phyloP scores from a whole-genome alignment of 2,329 filamentous ascomycete species.

The Ascochyta lentis region DNA sequence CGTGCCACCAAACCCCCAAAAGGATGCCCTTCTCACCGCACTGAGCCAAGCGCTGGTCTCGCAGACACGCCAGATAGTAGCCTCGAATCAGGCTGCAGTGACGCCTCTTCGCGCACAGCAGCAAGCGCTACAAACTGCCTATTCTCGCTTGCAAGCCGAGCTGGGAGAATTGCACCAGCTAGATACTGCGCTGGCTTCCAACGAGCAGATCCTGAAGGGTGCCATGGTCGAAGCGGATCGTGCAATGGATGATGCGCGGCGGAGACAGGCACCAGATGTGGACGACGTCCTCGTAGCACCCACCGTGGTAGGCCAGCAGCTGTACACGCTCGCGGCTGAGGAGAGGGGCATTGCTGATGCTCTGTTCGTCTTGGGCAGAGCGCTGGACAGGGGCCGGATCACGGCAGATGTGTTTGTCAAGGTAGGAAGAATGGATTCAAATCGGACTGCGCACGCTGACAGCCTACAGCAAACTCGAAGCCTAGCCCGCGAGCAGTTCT shows the following conservation, averaged over 20 bases:
- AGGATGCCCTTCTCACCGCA: slow-evolving; percentile 81
- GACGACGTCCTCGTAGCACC: slow-evolving; percentile 94
- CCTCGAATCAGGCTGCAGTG: slow-evolving; percentile 76
- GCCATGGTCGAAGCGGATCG: slow-evolving; percentile 79
- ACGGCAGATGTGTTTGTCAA: slow-evolving; percentile 77
- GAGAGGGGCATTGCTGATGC: slow-evolving; percentile 86
- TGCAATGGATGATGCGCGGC: slow-evolving; percentile 75
- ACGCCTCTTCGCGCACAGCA: slow-evolving; percentile 80
- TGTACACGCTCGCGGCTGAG: slow-evolving; percentile 88
- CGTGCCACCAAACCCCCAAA: slow-evolving; percentile 94
- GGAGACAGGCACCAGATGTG: slow-evolving; percentile 74
- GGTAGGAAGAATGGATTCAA: slow-evolving; percentile 50
- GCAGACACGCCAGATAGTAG: slow-evolving; percentile 71
- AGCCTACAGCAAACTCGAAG: slow-evolving; percentile 65
- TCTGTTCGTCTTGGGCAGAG: slow-evolving; percentile 79
- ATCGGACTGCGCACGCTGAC: slow-evolving; percentile 15
- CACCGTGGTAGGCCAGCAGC: slow-evolving; percentile 88
- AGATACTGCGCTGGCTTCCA: slow-evolving; percentile 73
- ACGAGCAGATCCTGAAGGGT: slow-evolving; percentile 78
- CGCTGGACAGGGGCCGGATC: slow-evolving; percentile 75
- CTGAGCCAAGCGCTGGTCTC: slow-evolving; percentile 73
- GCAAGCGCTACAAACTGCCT: slow-evolving; percentile 73
- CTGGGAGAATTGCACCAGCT: slow-evolving; percentile 73
- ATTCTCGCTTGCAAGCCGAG: slow-evolving; percentile 75
- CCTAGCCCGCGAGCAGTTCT: slow-evolving; percentile 78